Conservation (phyloP, 2,329 filamentous ascomycete species). For the Xylaria sp. region DNA sequence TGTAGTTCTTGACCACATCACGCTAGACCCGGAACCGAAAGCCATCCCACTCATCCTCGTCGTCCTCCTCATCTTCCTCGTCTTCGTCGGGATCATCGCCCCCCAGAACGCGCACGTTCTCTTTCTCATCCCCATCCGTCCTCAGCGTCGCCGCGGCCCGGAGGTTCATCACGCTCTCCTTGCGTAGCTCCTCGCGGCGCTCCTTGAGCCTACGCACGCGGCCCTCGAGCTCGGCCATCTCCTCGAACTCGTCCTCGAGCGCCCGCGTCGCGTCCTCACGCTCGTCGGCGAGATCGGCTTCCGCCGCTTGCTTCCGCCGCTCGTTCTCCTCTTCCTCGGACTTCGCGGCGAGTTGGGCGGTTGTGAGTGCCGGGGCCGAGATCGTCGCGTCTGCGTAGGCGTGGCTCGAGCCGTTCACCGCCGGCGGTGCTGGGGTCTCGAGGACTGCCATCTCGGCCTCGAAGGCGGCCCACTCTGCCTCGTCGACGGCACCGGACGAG, state of each 20-base stretch:
- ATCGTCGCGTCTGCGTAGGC: slow-evolving; percentile 61
- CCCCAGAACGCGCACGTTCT: slow-evolving; percentile 30
- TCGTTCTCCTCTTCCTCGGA: slow-evolving; percentile 57
- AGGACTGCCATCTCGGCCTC: slow-evolving; percentile 75
- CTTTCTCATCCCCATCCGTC: slow-evolving; percentile 40
- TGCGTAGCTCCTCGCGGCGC: slow-evolving; percentile 69
- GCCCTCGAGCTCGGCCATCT: slow-evolving; percentile 80
- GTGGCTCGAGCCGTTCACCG: slow-evolving; percentile 32
- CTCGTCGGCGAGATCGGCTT: slow-evolving; percentile 66
- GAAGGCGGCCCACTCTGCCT: slow-evolving; percentile 86
- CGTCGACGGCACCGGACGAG: slow-evolving; percentile 55
- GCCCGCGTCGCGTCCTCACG: slow-evolving; percentile 76
- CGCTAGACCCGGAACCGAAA: slow-evolving; percentile 55
- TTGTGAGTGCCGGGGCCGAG: slow-evolving; percentile 70
- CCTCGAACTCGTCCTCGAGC: slow-evolving; percentile 78
- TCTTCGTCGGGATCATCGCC: slow-evolving; percentile 47
- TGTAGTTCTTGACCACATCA: neutral
- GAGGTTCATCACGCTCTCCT: slow-evolving; percentile 38
- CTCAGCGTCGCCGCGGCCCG: slow-evolving; percentile 33
- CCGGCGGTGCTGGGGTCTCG: slow-evolving; percentile 29
- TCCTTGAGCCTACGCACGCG: slow-evolving; percentile 72
- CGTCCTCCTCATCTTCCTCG: slow-evolving; percentile 54
- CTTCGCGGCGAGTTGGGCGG: slow-evolving; percentile 64
- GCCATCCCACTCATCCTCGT: slow-evolving; percentile 64
- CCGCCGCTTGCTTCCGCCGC: slow-evolving; percentile 57